Evolutionary conservation across 2,329 filamentous ascomycete genomes (phyloP).

Genomic region (Trichophyton mentagrophytes): DNA sequence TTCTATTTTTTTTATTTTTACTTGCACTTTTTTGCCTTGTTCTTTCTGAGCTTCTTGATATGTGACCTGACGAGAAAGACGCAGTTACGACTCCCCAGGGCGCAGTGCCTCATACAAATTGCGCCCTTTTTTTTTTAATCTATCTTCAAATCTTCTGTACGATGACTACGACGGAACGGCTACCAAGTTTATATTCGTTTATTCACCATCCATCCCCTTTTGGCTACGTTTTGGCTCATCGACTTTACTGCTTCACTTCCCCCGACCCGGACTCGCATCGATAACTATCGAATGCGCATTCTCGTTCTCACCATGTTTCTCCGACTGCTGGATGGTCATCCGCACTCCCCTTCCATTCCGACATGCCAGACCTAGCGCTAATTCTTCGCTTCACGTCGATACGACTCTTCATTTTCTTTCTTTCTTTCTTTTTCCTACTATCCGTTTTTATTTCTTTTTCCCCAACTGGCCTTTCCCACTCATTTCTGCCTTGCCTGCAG

Average conservation of each 20-base stretch:
- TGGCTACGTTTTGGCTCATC: neutral
- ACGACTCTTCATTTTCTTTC: neutral
- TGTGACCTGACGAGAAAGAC: neutral
- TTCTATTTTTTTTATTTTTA: neutral
- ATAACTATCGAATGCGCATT: slow-evolving; percentile 3
- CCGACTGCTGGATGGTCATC: slow-evolving; percentile 17
- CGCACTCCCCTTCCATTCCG: neutral
- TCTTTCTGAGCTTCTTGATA: neutral
- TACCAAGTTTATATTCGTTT: slow-evolving; percentile 4
- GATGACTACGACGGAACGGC: slow-evolving; percentile 12
- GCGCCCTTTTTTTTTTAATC: neutral
- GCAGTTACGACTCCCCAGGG: neutral
- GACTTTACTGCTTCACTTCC: neutral
- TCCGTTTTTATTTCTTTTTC: neutral
- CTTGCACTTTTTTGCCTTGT: neutral
- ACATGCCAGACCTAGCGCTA: slow-evolving; percentile 7
- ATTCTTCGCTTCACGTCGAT: slow-evolving; percentile 1
- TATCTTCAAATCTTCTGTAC: slow-evolving; percentile 7
- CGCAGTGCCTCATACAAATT: neutral
- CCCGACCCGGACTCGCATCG: neutral
- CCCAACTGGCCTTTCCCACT: neutral
- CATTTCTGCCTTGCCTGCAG: neutral
- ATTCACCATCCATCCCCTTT: slow-evolving; percentile 1
- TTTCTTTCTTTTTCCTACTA: slow-evolving; percentile 1
- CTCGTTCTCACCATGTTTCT: neutral